Percentiles rank a stretch among this genome's conserved stretches.
Evolutionary conservation across 257 asterid species (phyloP).

Genomic region (Petrea volubilis): DNA sequence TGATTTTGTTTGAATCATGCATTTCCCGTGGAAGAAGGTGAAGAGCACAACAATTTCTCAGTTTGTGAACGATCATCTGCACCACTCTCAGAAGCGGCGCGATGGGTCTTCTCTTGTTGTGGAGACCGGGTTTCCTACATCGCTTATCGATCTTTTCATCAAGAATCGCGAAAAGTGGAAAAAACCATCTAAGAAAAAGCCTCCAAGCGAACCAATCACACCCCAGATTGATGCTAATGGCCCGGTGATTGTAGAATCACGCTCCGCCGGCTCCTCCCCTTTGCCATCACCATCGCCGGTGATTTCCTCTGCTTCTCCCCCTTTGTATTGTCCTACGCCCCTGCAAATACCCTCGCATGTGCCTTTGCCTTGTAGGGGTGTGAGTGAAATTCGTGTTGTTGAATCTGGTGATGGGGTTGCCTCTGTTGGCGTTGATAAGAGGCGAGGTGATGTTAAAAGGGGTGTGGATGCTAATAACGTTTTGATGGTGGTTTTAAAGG

Average conservation of each 20-base stretch:
- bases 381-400: neutral
- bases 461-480: conserved; percentile 32
- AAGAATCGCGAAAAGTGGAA: conserved; percentile 66
- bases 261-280: neutral
- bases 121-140: conserved; percentile 82
- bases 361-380: neutral
- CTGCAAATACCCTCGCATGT: neutral
- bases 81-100: conserved; percentile 53
- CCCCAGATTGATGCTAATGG: neutral
- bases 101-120: conserved; percentile 70
- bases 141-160: conserved; percentile 73
- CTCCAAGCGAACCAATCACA: neutral
- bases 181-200: conserved; percentile 43
- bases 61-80: conserved; percentile 65
- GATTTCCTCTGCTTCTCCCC: neutral
- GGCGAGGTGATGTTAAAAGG: conserved; percentile 7
- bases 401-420: conserved; percentile 2
- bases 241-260: conserved; percentile 7
- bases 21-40: conserved; percentile 70
- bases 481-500: conserved; percentile 38
- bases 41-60: conserved; percentile 49
- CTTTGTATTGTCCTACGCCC: conserved; percentile 11
- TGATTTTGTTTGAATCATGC: conserved; percentile 38
- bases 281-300: conserved; percentile 21
- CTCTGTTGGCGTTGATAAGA: neutral